Conservation (phyloP, 331 rosid species). For the Erythrophleum ivorense region DNA sequence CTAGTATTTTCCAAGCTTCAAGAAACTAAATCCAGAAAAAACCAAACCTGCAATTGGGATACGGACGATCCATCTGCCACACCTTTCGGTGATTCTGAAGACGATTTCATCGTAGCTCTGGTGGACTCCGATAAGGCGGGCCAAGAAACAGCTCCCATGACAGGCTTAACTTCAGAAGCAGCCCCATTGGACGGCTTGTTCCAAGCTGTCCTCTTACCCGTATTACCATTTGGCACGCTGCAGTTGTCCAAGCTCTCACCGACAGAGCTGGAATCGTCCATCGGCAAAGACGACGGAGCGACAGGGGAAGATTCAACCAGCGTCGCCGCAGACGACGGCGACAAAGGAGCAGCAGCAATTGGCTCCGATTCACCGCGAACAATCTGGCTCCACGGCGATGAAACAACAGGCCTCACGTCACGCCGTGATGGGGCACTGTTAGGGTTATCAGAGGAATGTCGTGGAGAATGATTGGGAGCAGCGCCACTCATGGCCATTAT, state of each 20-base stretch:
- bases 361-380: conserved; percentile 66
- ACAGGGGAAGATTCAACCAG: conserved; percentile 40
- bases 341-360: conserved; percentile 38
- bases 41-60: conserved; percentile 63
- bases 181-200: conserved; percentile 79
- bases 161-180: conserved; percentile 54
- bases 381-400: conserved; percentile 71
- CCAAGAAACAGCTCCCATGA: conserved; percentile 91
- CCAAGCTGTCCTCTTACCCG: conserved; percentile 80
- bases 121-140: conserved; percentile 77
- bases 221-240: conserved; percentile 51
- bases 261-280: conserved; percentile 48
- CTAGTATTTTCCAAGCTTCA: not conserved
- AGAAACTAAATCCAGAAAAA: not conserved
- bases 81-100: conserved; percentile 60
- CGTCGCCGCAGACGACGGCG: conserved; percentile 35
- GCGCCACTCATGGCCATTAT: conserved; percentile 60
- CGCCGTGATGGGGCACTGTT: conserved; percentile 57
- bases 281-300: conserved; percentile 23
- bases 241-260: conserved; percentile 54
- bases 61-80: conserved; percentile 46
- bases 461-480: conserved; percentile 48
- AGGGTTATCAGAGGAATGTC: conserved; percentile 29
- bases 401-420: conserved; percentile 25
- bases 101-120: conserved; percentile 54